Evolutionary conservation across 352 stramenopile genomes (phyloP), one percentile per base, ranked within the genome.

Genomic region (Pythium vanterpoolii): DNA sequence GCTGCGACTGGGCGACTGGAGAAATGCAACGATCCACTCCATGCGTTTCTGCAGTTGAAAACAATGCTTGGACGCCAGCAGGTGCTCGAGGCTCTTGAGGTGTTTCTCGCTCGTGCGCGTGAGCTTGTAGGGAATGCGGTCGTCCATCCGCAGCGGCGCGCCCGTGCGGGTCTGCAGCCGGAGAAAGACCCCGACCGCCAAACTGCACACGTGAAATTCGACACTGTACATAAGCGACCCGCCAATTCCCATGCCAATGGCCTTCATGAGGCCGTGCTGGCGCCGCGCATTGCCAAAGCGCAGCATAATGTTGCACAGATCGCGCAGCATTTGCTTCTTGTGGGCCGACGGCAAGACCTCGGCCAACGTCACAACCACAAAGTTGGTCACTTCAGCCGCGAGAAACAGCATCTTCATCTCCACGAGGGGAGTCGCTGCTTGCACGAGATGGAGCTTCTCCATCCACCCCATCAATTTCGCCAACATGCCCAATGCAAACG

Each of bases 361-460:
- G 0, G 76, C 72, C 2, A 93, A 69, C 31, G 76, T 57, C 27
- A 74, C 78, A 55, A 73, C 79, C 10, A 93, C 75, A 53, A 92
- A 91, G 48, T 87, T 87, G 1, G 77, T 87, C 11, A 85, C 67
- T 54, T 92, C 82, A 0, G 84, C 84, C n/a, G 78, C 80, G 16
- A 93, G 48, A 45, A 90, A 93, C 40, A 93, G 60, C 49, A 93
- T 64, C 59, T 93, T 93, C 73, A 90, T 89, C 60, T 93, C 82
- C n/a, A 77, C 79, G 19, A 89, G 27, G n/a, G 69, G 18, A 31
- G 70, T 83, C 24, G 69, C 76, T 3, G 54, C 52, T 6, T 23
- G 39, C 5, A 88, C 58, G 2, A 62, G 14, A 23, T 82, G 75
- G 38, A 85, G 66, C 51, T 86, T 77, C 26, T 87, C 71, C 69